Evolutionary conservation across 345 rosid genomes (phyloP).

Genomic region (Corchorus capsularis): DNA sequence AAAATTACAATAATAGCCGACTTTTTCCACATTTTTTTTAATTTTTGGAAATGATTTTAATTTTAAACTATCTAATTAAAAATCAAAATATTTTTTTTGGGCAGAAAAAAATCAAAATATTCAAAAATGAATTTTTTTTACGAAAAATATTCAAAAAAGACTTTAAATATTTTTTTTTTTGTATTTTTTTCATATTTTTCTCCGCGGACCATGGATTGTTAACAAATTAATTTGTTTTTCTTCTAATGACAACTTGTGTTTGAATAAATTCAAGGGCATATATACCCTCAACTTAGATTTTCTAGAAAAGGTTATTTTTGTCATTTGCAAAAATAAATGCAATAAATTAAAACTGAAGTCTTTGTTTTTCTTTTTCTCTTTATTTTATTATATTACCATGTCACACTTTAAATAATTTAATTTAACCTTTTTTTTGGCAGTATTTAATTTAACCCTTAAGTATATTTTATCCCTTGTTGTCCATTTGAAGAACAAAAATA

Average conservation of each 20-base stretch:
- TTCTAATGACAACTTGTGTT: neutral
- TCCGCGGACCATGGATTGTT: neutral
- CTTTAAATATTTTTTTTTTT: neutral
- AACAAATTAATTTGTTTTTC: constrained; percentile 19
- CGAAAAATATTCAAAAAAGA: neutral
- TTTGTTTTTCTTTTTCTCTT: constrained; percentile 16
- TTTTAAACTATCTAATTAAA: neutral
- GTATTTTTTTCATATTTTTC: neutral
- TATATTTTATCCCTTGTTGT: neutral
- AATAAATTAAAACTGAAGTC: constrained; percentile 30
- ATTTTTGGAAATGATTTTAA: neutral
- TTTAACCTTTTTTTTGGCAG: neutral
- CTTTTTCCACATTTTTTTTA: neutral
- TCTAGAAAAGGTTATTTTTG: constrained; percentile 19
- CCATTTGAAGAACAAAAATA: constrained; percentile 14
- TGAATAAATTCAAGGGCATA: constrained; percentile 2
- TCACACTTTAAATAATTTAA: neutral
- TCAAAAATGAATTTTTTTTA: no score
- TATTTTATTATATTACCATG: neutral
- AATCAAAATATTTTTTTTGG: neutral
- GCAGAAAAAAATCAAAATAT: neutral
- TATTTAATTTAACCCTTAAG: neutral
- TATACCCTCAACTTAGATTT: constrained; percentile 14
- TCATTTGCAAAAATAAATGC: neutral
- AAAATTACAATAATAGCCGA: constrained; percentile 37